Conservation (phyloP, 495 filamentous ascomycete species). For the Penicillium waksmanii region DNA sequence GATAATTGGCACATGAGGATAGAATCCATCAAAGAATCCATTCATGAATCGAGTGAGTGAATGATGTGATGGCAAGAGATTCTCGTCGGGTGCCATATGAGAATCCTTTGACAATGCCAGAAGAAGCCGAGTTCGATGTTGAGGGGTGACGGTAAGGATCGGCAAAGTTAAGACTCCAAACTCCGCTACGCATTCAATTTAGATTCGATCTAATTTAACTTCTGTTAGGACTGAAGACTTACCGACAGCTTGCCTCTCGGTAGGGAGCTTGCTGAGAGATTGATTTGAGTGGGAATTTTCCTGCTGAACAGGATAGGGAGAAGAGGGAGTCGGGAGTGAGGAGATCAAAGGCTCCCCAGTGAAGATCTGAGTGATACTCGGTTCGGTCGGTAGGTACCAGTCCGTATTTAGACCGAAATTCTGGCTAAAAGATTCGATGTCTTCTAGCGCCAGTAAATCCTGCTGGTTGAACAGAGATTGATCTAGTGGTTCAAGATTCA, state of each 20-base stretch:
- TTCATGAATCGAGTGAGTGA: slow-evolving; percentile 28
- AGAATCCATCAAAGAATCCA: slow-evolving; percentile 26
- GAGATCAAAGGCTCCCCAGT: slow-evolving; percentile 7
- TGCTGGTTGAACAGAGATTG: slow-evolving; percentile 7
- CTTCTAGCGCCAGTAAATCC: slow-evolving; percentile 18
- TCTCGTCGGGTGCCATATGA: neutral
- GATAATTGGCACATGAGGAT: slow-evolving; percentile 31
- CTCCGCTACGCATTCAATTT: slow-evolving; percentile 9
- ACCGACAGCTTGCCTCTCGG: neutral
- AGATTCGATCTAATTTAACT: neutral
- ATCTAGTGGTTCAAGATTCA: neutral
- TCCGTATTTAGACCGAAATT: slow-evolving; percentile 21
- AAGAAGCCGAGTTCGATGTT: slow-evolving; percentile 13
- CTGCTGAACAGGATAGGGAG: neutral
- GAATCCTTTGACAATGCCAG: slow-evolving; percentile 4
- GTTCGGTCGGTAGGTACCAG: slow-evolving; percentile 13
- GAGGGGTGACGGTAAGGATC: slow-evolving; percentile 18
- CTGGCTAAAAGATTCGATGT: slow-evolving; percentile 21
- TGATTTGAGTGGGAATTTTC: neutral
- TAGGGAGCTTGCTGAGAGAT: neutral
- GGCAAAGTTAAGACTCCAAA: slow-evolving; percentile 27
- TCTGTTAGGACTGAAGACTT: neutral
- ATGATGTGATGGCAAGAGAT: slow-evolving; percentile 16
- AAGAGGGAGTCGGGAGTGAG: neutral
- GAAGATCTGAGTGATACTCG: slow-evolving; percentile 9